Percentiles rank a stretch among this genome's conserved stretches.
phyloP scores from a whole-genome alignment of 179 eudicot genomes.

The Heliamphora pulchella region DNA sequence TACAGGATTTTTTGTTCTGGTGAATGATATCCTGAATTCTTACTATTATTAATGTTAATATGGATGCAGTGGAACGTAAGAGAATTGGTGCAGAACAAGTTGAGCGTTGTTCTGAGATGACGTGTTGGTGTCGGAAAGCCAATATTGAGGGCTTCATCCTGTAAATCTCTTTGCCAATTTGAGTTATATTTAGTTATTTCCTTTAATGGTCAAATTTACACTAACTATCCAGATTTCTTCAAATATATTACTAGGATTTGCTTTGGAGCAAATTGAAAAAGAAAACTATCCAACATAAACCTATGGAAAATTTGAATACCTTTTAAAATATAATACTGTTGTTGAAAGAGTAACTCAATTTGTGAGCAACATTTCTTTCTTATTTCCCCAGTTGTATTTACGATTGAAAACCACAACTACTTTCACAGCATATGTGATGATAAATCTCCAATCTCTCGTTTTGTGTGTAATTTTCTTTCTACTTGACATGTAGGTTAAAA shows the following conservation, averaged over 20 bases:
- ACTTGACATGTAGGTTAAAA: too few species aligned
- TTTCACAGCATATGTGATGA: background rate
- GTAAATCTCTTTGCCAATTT: background rate
- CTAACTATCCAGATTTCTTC: background rate
- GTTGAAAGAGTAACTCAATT: background rate
- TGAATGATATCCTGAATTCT: background rate
- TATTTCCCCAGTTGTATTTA: background rate
- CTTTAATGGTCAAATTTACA: background rate
- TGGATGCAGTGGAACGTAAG: constrained; percentile 70
- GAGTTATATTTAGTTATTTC: background rate
- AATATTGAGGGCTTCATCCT: background rate
- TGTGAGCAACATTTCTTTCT: background rate
- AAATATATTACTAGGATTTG: background rate
- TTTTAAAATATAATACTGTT: background rate
- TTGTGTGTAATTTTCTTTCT: too few species aligned
- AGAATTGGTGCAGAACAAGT: constrained; percentile 62
- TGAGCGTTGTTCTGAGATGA: constrained; percentile 73
- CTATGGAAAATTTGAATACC: background rate
- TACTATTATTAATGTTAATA: background rate
- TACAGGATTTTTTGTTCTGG: background rate
- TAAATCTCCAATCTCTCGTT: too few species aligned
- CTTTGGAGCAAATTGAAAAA: background rate
- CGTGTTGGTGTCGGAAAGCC: constrained; percentile 6
- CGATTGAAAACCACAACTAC: background rate
- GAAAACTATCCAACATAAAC: too few species aligned